These are phyloP conservation scores for Chalaropsis ovoidea DNA, from an alignment of 2,329 filamentous ascomycete species.

Conservation along the genomic window DNA sequence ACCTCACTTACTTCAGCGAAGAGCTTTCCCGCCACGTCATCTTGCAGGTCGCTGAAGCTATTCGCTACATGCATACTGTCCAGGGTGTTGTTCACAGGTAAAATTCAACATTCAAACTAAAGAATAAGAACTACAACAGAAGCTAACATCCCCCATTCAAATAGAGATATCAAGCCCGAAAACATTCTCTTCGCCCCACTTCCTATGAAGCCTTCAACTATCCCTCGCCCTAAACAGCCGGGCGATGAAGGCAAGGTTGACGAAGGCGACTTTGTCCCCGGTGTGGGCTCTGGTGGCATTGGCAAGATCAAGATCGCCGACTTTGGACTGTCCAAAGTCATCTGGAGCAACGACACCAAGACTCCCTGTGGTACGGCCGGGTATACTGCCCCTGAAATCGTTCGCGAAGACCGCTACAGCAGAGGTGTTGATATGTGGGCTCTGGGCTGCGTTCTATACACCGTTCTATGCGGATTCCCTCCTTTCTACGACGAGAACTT, in stretches of 20 bases:
- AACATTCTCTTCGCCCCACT: constrained; percentile 89
- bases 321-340: constrained; percentile 93
- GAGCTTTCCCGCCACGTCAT: constrained; percentile 92
- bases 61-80: constrained; percentile 86
- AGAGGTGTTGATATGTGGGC: constrained; percentile 99
- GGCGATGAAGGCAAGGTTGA: constrained; percentile 97
- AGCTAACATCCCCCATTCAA: neutral
- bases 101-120: constrained; percentile 31
- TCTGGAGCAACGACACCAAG: constrained; percentile 98
- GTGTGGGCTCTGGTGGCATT: constrained; percentile 78
- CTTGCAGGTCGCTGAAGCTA: constrained; percentile 81
- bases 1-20: constrained; percentile 96
- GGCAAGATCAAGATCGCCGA: constrained; percentile 95
- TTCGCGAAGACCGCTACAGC: constrained; percentile 96
- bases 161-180: constrained; percentile 94
- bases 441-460: constrained; percentile 91
- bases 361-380: constrained; percentile 98
- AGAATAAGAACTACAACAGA: constrained; percentile 3
- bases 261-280: constrained; percentile 82
- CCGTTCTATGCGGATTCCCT: constrained; percentile 90
- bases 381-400: constrained; percentile 95
- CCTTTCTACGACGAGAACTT: constrained; percentile 99
- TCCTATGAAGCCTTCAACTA: constrained; percentile 67
- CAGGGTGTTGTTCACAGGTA: constrained; percentile 95
- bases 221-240: constrained; percentile 67